Conservation (phyloP, 805 yeast species). For the Helenozyma rhizophorensis region DNA sequence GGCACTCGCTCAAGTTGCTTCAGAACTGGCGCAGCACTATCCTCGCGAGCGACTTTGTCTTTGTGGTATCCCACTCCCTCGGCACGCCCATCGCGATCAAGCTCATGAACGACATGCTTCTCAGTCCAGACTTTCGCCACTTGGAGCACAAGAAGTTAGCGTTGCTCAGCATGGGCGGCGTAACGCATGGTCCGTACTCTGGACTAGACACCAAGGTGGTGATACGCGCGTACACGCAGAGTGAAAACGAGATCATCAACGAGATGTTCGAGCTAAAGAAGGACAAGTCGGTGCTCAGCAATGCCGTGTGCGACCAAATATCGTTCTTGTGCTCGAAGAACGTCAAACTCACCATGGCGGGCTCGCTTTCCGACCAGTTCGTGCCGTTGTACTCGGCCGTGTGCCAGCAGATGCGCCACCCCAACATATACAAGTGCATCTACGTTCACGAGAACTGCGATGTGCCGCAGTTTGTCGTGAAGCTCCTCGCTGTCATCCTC, state of each 20-base stretch:
- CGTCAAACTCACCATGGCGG: conserved; percentile 34
- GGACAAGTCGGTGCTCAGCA: conserved; percentile 14
- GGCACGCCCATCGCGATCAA: conserved; percentile 31
- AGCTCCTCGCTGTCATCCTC: conserved; percentile 24
- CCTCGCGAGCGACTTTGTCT: conserved; percentile 27
- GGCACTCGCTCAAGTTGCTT: conserved; percentile 21
- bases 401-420: conserved; percentile 27
- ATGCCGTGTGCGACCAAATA: conserved; percentile 18
- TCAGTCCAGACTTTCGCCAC: conserved; percentile 1
- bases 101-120: conserved; percentile 21
- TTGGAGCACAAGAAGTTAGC: conserved; percentile 22
- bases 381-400: conserved; percentile 33
- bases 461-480: conserved; percentile 25
- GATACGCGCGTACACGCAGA: conserved; percentile 31
- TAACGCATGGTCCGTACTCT: conserved; percentile 26
- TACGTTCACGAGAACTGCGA: conserved; percentile 16
- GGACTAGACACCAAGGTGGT: conserved; percentile 34
- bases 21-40: conserved; percentile 31
- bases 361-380: conserved; percentile 31
- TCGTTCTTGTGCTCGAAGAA: conserved; percentile 18
- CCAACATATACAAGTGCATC: conserved; percentile 32
- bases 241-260: conserved; percentile 32
- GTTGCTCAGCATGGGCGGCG: conserved; percentile 34
- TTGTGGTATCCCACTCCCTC: conserved; percentile 30
- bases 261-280: conserved; percentile 34